phyloP scores from a whole-genome alignment of 2,329 filamentous ascomycete species.

The Penicillium italicum region DNA sequence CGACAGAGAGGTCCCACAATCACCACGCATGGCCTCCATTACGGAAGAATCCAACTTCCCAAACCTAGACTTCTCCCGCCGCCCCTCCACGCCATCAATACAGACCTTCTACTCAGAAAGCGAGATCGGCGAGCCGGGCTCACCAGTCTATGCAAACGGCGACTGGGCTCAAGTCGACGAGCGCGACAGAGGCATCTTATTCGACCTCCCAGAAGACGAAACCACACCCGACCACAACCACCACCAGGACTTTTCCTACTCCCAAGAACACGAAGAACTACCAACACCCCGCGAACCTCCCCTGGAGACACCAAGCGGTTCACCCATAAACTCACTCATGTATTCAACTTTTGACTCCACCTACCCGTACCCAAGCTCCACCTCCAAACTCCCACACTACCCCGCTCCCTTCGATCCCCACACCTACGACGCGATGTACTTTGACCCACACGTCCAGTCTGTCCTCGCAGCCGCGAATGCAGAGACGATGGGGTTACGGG shows the following conservation, averaged over 20 bases:
- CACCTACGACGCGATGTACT: constrained; percentile 21
- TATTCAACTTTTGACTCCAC: neutral
- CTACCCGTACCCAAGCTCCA: neutral
- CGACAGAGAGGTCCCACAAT: constrained; percentile 8
- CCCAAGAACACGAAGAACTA: neutral
- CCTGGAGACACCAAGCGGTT: constrained; percentile 1
- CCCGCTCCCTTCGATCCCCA: neutral
- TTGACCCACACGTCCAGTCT: constrained; percentile 25
- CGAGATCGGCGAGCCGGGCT: constrained; percentile 34
- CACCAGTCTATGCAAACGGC: constrained; percentile 26
- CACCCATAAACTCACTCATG: neutral
- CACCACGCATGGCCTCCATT: constrained; percentile 11
- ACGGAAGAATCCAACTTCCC: constrained; percentile 10
- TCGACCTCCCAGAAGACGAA: constrained; percentile 5
- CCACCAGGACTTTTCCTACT: neutral
- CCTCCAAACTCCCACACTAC: neutral
- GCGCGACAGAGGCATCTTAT: constrained; percentile 26
- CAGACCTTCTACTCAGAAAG: constrained; percentile 24
- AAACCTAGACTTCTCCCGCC: constrained; percentile 6
- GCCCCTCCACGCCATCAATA: constrained; percentile 15
- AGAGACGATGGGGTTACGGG: constrained; percentile 24
- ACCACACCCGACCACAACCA: neutral
- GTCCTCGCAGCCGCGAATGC: constrained; percentile 26
- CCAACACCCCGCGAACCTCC: neutral
- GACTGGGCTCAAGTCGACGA: constrained; percentile 25